Evolutionary conservation across 805 yeast genomes (phyloP).

Genomic region (Nakazawaea ernobii): DNA sequence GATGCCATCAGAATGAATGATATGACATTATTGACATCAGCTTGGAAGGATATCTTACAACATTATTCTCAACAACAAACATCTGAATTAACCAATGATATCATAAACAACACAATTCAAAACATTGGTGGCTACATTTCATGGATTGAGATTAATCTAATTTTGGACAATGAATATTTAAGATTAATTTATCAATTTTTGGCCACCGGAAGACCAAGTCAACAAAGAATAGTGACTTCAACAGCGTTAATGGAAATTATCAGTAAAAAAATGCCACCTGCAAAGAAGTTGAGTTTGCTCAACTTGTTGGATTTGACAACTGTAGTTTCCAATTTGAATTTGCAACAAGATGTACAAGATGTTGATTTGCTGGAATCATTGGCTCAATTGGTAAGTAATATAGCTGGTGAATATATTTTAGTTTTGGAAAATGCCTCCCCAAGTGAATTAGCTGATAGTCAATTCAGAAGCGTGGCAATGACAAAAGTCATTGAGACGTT

Average conservation of each 20-base stretch:
- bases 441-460: slow-evolving; percentile 31
- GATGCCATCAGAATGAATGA: slow-evolving; percentile 79
- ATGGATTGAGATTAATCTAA: slow-evolving; percentile 84
- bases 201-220: slow-evolving; percentile 17
- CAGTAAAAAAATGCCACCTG: slow-evolving; percentile 52
- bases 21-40: slow-evolving; percentile 53
- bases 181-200: slow-evolving; percentile 54
- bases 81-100: slow-evolving; percentile 28
- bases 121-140: slow-evolving; percentile 82
- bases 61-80: slow-evolving; percentile 24
- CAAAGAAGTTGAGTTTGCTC: slow-evolving; percentile 58
- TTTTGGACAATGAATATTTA: slow-evolving; percentile 57
- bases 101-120: slow-evolving; percentile 52
- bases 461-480: slow-evolving; percentile 28
- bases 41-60: slow-evolving; percentile 61
- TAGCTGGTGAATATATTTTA: slow-evolving; percentile 71
- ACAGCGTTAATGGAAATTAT: slow-evolving; percentile 47
- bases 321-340: slow-evolving; percentile 34
- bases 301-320: slow-evolving; percentile 61
- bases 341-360: slow-evolving; percentile 41
- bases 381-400: slow-evolving; percentile 66
- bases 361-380: slow-evolving; percentile 70
- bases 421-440: slow-evolving; percentile 49
- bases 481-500: slow-evolving; percentile 54
- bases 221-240: slow-evolving; percentile 54